Evolutionary conservation across 192 early-diverging fungal genomes (phyloP), one percentile per base, ranked within the genome.

Genomic region (Phycomyces nitens): DNA sequence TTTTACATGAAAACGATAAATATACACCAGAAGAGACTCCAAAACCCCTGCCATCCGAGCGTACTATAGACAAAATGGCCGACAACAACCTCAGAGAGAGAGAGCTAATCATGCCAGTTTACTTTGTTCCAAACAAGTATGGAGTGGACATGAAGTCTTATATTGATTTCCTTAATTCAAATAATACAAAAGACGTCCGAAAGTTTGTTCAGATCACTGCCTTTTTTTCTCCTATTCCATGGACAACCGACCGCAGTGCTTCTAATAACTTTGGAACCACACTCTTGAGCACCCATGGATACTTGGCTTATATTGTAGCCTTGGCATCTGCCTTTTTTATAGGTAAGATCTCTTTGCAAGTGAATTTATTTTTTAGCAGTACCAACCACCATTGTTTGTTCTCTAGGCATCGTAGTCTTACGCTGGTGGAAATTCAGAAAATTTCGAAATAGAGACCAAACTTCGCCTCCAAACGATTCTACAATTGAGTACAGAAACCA

Each of bases 381-480:
- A 29, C 10, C 53, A 0, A 29, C 23, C n/a, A n/a, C n/a, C n/a
- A n/a, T n/a, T 54, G 10, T 10, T 26, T 34, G 0, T 53, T 6
- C 23, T 38, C 18, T 63, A 73, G 71, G 42, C 23, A 22, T 66
- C n/a, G 47, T 73, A 27, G 22, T 73, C 2, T 41, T 67, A 14
- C 58, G 71, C 41, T 73, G 71, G 71, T 73, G 65, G 65, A 60
- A 58, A 56, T 24, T 72, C 7, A 58, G 70, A 24, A 60, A 60
- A 34, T 22, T 66, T 24, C 22, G 64, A 10, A 49, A 15, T 27
- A 20, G 18, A 0, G 20, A 26, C 8, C 51, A 53, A 54, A 53
- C 54, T 16, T 39, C 39, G 7, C 3, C 12, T 15, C 12, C 12
- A 15, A 53, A 55, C 21, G 27, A 56, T 39, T n/a, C 44, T 21